Evolutionary conservation across 257 asterid species (phyloP).

Genomic region (Solanum rostratum): DNA sequence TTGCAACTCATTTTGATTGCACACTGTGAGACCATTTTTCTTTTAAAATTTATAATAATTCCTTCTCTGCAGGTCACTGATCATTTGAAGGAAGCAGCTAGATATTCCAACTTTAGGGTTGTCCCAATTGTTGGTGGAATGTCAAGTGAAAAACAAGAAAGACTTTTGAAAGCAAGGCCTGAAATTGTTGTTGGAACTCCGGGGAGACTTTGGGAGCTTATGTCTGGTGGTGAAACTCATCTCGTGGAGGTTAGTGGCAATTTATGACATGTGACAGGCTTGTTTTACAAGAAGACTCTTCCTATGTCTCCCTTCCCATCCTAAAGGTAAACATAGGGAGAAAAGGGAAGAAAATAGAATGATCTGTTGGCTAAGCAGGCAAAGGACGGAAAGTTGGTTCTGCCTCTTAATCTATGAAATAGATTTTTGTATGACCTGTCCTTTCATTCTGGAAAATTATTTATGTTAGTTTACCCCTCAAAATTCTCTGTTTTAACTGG

Average conservation of each 20-base stretch:
- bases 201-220: constrained; percentile 95
- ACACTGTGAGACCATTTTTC: background rate
- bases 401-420: background rate
- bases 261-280: background rate
- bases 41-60: background rate
- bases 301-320: background rate
- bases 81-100: constrained; percentile 71
- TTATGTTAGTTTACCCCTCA: background rate
- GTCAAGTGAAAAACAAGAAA: constrained; percentile 90
- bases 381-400: background rate
- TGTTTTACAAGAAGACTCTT: background rate
- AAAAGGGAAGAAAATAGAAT: background rate
- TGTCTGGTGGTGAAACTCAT: constrained; percentile 81
- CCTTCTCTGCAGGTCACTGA: constrained; percentile 57
- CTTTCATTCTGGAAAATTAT: background rate
- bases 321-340: background rate
- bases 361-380: background rate
- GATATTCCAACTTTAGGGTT: constrained; percentile 48
- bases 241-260: constrained; percentile 67
- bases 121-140: constrained; percentile 95
- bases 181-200: constrained; percentile 99
- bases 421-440: background rate
- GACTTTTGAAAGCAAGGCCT: constrained; percentile 76
- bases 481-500: background rate
- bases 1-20: background rate